A percentile compares a stretch with the other conserved stretches of the same genome.
Evolutionary conservation across 495 filamentous ascomycete genomes (phyloP).

Genomic region (Mycothermus thermophilus): DNA sequence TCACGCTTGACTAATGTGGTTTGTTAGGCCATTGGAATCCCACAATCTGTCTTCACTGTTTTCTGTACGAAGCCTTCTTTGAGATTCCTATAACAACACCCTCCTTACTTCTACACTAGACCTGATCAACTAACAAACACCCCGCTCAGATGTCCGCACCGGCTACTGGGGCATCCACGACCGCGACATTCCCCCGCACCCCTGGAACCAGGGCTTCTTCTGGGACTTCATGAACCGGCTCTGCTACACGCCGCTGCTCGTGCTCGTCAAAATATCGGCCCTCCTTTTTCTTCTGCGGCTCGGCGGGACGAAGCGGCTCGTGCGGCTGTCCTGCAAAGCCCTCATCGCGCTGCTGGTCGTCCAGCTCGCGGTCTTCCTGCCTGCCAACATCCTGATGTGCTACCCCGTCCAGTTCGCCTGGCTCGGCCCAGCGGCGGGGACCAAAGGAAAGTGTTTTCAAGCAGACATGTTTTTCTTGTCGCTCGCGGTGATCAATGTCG

Average conservation of each 20-base stretch:
- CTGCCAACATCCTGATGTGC: slow-evolving; percentile 45
- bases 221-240: slow-evolving; percentile 40
- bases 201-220: slow-evolving; percentile 18
- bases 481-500: slow-evolving; percentile 31
- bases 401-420: slow-evolving; percentile 31
- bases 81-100: too few species aligned
- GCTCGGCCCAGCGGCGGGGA: slow-evolving; percentile 15
- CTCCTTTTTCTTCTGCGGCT: slow-evolving; percentile 42
- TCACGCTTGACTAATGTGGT: too few species aligned
- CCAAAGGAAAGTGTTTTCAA: slow-evolving; percentile 34
- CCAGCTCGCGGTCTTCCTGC: slow-evolving; percentile 36
- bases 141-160: slow-evolving; percentile 16
- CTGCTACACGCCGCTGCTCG: slow-evolving; percentile 46
- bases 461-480: slow-evolving; percentile 26
- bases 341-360: slow-evolving; percentile 34
- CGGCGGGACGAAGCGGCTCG: slow-evolving; percentile 26
- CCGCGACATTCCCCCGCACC: slow-evolving; percentile 28
- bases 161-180: slow-evolving; percentile 35
- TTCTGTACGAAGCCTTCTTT: slow-evolving; percentile 16
- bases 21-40: slow-evolving; percentile 18
- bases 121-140: background rate
- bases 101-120: background rate
- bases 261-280: slow-evolving; percentile 43
- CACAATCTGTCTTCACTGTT: slow-evolving; percentile 21
- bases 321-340: slow-evolving; percentile 25